Evolutionary conservation across 192 early-diverging fungal genomes (phyloP), one percentile per base, ranked within the genome.

Genomic region (Coemansia sp.): DNA sequence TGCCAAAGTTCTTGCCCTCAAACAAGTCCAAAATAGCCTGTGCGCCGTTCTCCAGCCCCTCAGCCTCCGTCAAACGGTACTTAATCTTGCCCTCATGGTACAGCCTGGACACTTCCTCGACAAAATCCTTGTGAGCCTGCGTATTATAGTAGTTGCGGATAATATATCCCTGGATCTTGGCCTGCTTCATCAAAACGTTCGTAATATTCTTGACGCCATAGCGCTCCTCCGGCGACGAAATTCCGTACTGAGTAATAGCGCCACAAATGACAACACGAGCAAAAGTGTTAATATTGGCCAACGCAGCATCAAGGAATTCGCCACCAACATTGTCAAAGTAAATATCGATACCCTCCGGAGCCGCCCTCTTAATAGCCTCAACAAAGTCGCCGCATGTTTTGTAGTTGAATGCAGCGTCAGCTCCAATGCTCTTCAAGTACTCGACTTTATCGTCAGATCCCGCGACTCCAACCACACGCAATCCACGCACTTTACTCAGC

Each of bases 331-430:
- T 86, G 59, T 96, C 93, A 78, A 90, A 95, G 72, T 95, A 95
- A 30, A 95, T 87, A 68, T 96, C 95, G 64, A 96, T 87, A 37
- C 95, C 94, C 10, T 92, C 78, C n/a, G 94, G 94, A 28, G 88
- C 88, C 1, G 80, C 71, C 73, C 86, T 69, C 44, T 69, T 82
- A 21, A 97, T 87, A 14, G 85, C 86, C 0, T 65, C 74, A 0
- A 70, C 65, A 10, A 70, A 60, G 38, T 71, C 63, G 21, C 80
- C 84, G 7, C 78, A 85, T 0, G 87, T 94, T 74, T 95, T 97
- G 89, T 97, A 97, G 85, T 97, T 97, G 85, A 97, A 93, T 16
- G 86, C 96, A 5, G 82, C 92, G 76, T 97, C 94, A 52, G 91
- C 92, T 6, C 90, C 90, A 38, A 90, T 70, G 38, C 86, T 85